Evolutionary conservation across 2,329 filamentous ascomycete species (phyloP).

Genomic region (Xylaria multiplex): DNA sequence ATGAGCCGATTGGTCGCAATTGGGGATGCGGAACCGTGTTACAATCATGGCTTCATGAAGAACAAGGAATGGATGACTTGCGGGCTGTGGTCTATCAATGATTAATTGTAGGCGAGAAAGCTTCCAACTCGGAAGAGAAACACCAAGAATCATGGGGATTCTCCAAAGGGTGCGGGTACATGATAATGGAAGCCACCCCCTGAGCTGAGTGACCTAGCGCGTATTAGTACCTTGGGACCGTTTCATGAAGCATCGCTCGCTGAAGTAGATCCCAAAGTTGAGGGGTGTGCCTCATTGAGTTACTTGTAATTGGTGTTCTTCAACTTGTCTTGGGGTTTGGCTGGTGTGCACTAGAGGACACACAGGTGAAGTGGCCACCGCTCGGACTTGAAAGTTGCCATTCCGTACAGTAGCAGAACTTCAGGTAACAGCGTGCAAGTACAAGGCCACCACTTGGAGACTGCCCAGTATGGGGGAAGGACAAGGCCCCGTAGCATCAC

Average conservation of each 20-base stretch:
- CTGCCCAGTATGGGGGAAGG: conserved; percentile 42
- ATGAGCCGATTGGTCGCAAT: conserved; percentile 35
- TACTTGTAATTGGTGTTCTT: conserved; percentile 10
- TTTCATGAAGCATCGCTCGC: conserved; percentile 22
- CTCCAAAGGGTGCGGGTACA: conserved; percentile 1
- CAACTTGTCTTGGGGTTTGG: neutral
- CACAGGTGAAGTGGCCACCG: neutral
- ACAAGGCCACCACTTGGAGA: conserved; percentile 39
- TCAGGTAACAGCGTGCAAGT: conserved; percentile 25
- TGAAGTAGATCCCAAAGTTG: conserved; percentile 7
- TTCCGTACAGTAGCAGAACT: conserved; percentile 25
- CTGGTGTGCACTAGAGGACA: neutral
- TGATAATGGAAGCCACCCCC: conserved; percentile 21
- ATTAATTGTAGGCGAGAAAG: conserved; percentile 33
- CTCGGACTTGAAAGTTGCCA: conserved; percentile 13
- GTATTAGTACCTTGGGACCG: conserved; percentile 11
- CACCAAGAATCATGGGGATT: conserved; percentile 2
- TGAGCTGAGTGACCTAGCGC: conserved; percentile 15
- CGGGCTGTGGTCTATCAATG: conserved; percentile 28
- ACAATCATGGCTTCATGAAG: conserved; percentile 38
- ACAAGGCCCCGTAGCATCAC: conserved; percentile 43
- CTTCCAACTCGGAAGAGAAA: conserved; percentile 17
- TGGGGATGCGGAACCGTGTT: conserved; percentile 30
- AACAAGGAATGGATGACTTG: conserved; percentile 21
- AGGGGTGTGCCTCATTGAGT: conserved; percentile 4